Evolutionary conservation across 2,329 filamentous ascomycete species (phyloP), one percentile per base, ranked within the genome.

Genomic region (Penicillium capsulatum): DNA sequence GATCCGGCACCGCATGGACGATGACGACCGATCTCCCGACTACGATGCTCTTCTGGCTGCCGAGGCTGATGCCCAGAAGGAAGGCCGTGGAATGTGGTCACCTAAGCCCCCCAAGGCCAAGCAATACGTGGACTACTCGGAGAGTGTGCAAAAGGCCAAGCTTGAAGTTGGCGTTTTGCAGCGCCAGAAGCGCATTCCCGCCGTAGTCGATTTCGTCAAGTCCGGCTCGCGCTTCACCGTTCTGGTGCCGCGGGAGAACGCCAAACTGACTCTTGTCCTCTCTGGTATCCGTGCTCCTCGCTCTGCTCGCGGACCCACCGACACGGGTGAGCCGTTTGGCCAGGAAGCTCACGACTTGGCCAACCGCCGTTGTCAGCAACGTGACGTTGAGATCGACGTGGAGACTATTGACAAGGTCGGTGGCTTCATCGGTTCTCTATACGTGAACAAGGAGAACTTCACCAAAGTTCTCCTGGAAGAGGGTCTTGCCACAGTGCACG

Each of bases 121-220:
- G 71, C 79, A 84, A 61, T 92, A 86, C 61, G 77, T 84, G 31
- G 92, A 98, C 64, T 89, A 91, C 60, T 96, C 90, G 4, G 92
- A 97, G 66, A 90, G 78, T 45, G 70, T 91, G 5, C 91, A 97
- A 64, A 95, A 96, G 69, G 92, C 92, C 48, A 97, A 96, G 76
- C 83, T 95, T 38, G 89, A 95, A 65, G 77, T 94, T 26, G 85
- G 86, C 8, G 83, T 88, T 15, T 76, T 98, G 20, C 86, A 92
- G 46, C 81, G 91, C 38, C 90, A 96, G 65, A 91, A 88, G 74
- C 91, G 86, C 66, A 83, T 97, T 3, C 89, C 92, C 6, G 92
- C 86, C 8, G 76, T 98, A 53, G 89, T 98, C 29, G 92, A 98
- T 66, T 98, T 94, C 65, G 92, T 94, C 73, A 96, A 97, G 70